Conservation (phyloP, 1,139 yeast genomes). For the Yarrowia galli region DNA sequence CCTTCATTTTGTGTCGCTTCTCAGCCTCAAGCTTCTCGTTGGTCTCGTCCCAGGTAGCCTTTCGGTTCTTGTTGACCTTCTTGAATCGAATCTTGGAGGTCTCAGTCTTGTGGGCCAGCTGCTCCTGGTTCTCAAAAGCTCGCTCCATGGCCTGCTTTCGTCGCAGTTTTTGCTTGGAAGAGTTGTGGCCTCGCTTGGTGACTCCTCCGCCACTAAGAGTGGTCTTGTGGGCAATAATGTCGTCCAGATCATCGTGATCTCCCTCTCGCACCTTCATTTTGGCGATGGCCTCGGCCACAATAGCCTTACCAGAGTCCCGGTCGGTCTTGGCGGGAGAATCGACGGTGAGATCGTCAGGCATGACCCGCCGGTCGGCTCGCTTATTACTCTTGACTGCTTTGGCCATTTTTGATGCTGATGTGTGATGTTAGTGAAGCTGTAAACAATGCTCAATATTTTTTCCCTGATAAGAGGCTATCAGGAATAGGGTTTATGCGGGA, state of each 20-base stretch:
- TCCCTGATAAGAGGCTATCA: slow-evolving; percentile 30
- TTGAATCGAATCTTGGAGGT: slow-evolving; percentile 25
- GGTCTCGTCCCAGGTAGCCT: slow-evolving; percentile 38
- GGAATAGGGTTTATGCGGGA: not conserved
- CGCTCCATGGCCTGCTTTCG: slow-evolving; percentile 29
- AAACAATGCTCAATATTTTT: not conserved
- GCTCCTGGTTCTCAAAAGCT: slow-evolving; percentile 34
- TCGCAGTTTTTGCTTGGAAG: slow-evolving; percentile 28
- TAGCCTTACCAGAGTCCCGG: slow-evolving; percentile 29
- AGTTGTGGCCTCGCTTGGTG: slow-evolving; percentile 36
- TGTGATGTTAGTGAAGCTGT: not conserved
- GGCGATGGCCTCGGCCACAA: slow-evolving; percentile 36
- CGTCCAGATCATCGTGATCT: slow-evolving; percentile 36
- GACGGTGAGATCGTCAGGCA: slow-evolving; percentile 15
- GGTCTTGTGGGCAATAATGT: slow-evolving; percentile 21
- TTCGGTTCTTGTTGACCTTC: slow-evolving; percentile 36
- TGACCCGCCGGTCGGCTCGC: slow-evolving; percentile 37
- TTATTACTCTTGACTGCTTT: slow-evolving; percentile 6
- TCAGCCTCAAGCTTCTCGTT: slow-evolving; percentile 37
- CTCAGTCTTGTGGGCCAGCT: slow-evolving; percentile 32
- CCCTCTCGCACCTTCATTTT: slow-evolving; percentile 36
- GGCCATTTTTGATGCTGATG: slow-evolving; percentile 12
- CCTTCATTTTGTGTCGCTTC: slow-evolving; percentile 18
- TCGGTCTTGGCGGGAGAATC: slow-evolving; percentile 20
- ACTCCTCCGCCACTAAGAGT: slow-evolving; percentile 27